Conservation (phyloP, 805 yeast species). For the Limtongia smithiae region DNA sequence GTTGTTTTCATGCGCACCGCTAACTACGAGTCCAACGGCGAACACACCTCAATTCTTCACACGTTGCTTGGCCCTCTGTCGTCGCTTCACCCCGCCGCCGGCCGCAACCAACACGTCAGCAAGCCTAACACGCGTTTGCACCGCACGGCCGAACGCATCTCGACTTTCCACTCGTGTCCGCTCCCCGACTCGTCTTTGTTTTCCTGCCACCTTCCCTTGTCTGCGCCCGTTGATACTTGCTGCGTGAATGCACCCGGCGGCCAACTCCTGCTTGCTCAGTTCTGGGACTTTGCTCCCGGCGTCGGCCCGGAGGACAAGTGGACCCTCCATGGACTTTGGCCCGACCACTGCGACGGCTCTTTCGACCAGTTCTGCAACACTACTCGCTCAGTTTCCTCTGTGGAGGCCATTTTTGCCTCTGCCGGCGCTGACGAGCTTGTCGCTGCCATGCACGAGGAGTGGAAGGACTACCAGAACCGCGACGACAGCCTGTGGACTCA, state of each 20-base stretch:
- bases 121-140: not conserved
- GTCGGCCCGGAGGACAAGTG: constrained; percentile 67
- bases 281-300: constrained; percentile 84
- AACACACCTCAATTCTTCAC: constrained; percentile 1
- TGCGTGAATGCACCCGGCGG: constrained; percentile 90
- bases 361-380: constrained; percentile 76
- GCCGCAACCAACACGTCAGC: not conserved
- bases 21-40: not conserved
- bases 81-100: not conserved
- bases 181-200: not conserved
- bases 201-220: constrained; percentile 23
- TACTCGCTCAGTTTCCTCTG: constrained; percentile 52
- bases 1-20: constrained; percentile 5
- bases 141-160: constrained; percentile 5
- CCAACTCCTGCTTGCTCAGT: constrained; percentile 75
- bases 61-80: constrained; percentile 3
- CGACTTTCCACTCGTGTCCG: constrained; percentile 20
- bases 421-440: constrained; percentile 49
- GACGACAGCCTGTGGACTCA: constrained; percentile 79
- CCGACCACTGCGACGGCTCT: constrained; percentile 80
- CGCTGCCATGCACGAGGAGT: constrained; percentile 52
- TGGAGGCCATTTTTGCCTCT: constrained; percentile 44
- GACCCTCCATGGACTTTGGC: constrained; percentile 87
- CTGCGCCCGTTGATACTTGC: constrained; percentile 50
- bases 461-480: constrained; percentile 72